phyloP scores from a whole-genome alignment of 345 rosid species.

The Abelmoschus esculentus region DNA sequence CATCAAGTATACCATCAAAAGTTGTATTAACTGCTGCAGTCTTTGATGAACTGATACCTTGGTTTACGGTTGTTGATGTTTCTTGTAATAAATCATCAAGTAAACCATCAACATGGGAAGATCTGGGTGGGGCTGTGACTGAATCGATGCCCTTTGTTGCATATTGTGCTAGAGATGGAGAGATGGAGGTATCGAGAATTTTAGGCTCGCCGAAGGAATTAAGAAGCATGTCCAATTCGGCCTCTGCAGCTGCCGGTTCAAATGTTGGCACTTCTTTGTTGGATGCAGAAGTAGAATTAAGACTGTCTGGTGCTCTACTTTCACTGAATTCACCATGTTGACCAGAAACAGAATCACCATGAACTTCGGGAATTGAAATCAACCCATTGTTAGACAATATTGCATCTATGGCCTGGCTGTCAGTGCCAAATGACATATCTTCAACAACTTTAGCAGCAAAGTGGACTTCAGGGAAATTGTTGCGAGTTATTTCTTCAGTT shows the following conservation, averaged over 20 bases:
- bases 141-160: conserved; percentile 13
- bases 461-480: conserved; percentile 15
- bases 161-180: conserved; percentile 11
- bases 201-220: conserved; percentile 36
- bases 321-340: conserved; percentile 13
- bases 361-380: conserved; percentile 14
- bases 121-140: conserved; percentile 1
- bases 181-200: conserved; percentile 16
- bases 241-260: conserved; percentile 40
- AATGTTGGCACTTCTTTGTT: conserved; percentile 10
- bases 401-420: conserved; percentile 2
- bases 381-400: conserved; percentile 11
- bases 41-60: conserved; percentile 9
- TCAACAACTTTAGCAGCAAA: conserved; percentile 8
- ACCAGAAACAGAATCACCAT: conserved; percentile 14
- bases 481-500: conserved; percentile 17
- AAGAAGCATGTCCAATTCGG: conserved; percentile 68
- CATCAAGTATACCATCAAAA: conserved; percentile 48
- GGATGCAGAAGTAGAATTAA: neutral
- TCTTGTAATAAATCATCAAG: conserved; percentile 60
- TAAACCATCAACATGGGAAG: conserved; percentile 30
- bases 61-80: conserved; percentile 20
- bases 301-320: neutral
- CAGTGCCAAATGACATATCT: conserved; percentile 1
- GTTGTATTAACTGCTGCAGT: conserved; percentile 14